Percentiles rank a stretch among this genome's conserved stretches.
phyloP scores from a whole-genome alignment of 345 rosid species.

The Populus tremula region DNA sequence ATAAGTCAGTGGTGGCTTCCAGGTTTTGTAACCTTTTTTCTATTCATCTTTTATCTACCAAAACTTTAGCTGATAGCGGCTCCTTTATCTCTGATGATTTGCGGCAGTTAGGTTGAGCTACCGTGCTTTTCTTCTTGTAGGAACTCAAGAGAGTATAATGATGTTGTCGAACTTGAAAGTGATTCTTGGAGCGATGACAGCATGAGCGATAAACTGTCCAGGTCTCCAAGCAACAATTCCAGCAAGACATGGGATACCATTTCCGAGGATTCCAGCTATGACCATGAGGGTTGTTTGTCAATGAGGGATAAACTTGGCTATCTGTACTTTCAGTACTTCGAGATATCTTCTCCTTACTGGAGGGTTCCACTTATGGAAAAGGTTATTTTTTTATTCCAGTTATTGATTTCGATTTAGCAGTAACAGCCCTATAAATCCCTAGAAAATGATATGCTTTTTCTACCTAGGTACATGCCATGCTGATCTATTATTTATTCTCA shows the following conservation, averaged over 20 bases:
- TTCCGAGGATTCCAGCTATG: slow-evolving; percentile 56
- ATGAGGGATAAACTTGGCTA: slow-evolving; percentile 45
- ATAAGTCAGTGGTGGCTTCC: slow-evolving; percentile 35
- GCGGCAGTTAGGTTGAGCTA: not conserved
- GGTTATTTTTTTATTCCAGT: slow-evolving; percentile 29
- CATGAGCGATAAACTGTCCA: slow-evolving; percentile 49
- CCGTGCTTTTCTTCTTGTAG: slow-evolving; percentile 14
- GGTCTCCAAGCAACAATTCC: slow-evolving; percentile 60
- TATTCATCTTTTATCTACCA: not conserved
- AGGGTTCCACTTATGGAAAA: slow-evolving; percentile 58
- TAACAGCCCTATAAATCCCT: not conserved
- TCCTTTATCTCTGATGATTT: not conserved
- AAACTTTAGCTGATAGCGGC: not conserved
- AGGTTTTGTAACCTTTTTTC: slow-evolving; percentile 36
- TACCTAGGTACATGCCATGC: not conserved
- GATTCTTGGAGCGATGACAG: slow-evolving; percentile 71
- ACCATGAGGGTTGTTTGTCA: slow-evolving; percentile 35
- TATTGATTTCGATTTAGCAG: not conserved
- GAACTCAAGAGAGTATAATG: slow-evolving; percentile 33
- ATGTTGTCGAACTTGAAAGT: slow-evolving; percentile 42
- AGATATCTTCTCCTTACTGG: slow-evolving; percentile 53
- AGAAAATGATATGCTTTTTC: not conserved
- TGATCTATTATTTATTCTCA: slow-evolving; percentile 11
- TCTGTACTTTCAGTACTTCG: slow-evolving; percentile 56
- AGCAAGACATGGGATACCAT: slow-evolving; percentile 58